phyloP scores from a whole-genome alignment of 208 protist genomes.

The Wallacemonas rigidus region DNA sequence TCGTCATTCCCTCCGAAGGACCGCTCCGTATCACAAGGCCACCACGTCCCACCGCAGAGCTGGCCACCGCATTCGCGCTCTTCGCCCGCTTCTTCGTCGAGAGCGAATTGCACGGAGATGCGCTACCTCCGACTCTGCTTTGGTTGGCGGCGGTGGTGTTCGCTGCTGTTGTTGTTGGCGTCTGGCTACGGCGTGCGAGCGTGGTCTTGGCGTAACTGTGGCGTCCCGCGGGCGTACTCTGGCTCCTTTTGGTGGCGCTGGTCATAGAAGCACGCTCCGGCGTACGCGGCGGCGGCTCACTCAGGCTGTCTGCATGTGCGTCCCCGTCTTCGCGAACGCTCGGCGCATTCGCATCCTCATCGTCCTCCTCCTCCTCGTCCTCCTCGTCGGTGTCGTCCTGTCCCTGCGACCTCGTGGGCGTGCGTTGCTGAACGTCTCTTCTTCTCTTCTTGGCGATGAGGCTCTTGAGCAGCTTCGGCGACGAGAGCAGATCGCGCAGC shows the following conservation, averaged over 20 bases:
- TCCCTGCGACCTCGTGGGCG: not conserved
- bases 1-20: not conserved
- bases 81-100: constrained; percentile 10
- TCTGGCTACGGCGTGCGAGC: no score
- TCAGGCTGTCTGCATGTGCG: no score
- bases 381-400: not conserved
- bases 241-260: no score
- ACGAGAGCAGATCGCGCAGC: constrained; percentile 64
- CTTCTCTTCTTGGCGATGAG: constrained; percentile 1
- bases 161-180: no score
- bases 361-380: constrained; percentile 9
- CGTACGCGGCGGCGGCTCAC: no score
- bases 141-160: no score
- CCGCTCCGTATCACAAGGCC: constrained; percentile 8
- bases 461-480: not conserved
- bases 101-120: not conserved
- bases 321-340: no score
- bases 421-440: not conserved
- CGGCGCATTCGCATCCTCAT: not conserved
- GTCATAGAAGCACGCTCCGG: no score
- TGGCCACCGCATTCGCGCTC: not conserved
- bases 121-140: no score
- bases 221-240: no score
- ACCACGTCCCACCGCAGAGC: not conserved
- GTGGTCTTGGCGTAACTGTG: no score